Base-by-base conservation (phyloP, 169 alveolate genomes). In the Cryptosporidium sp. region DNA sequence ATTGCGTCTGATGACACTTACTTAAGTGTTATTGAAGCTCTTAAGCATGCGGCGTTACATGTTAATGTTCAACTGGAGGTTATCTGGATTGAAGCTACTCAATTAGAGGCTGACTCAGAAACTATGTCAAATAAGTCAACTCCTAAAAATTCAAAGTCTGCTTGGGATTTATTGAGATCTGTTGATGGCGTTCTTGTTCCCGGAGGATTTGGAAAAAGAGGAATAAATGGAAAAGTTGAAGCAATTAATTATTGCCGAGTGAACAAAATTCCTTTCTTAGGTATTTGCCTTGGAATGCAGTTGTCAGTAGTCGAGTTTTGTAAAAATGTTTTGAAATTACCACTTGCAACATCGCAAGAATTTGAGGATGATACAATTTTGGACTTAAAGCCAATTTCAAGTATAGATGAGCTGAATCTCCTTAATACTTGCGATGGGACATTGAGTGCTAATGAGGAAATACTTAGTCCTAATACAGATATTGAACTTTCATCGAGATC, bases 211-310 rank as follows among this genome's bases (percentile, higher is more conserved):
- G 99, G 99, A 1, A 94, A 95, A 35, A 92, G 99, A 50, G 99
- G 99, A 18, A 89, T 95, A 52, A 93, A 93, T 70, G 99, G 99
- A 10, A 97, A 97, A 71, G 93, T 92, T 74, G 84, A 89, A 62
- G 96, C 98, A n/a, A 93, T 95, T 37, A 48, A 95, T 71, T 95
- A 95, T 86, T 97, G 99, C 80, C 91, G 99, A 55, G 86, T 86
- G 50, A 93, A 92, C 71, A 93, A 94, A 55, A 80, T 94, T 35
- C 99, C 99, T 16, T 94, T 91, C 85, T 86, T 96, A 62, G 99
- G 99, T 26, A 95, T 97, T 33, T 98, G 99, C 85, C 94, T 97
- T 29, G 99, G 99, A 55, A 93, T 98, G 95, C 98, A 97, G 93
- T 93, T 95, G 52, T 98, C 99, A 21, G 97, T 95, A 8, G 93